Conservation (phyloP, 106 monocot species). For the Acanthochlamys bracteata region DNA sequence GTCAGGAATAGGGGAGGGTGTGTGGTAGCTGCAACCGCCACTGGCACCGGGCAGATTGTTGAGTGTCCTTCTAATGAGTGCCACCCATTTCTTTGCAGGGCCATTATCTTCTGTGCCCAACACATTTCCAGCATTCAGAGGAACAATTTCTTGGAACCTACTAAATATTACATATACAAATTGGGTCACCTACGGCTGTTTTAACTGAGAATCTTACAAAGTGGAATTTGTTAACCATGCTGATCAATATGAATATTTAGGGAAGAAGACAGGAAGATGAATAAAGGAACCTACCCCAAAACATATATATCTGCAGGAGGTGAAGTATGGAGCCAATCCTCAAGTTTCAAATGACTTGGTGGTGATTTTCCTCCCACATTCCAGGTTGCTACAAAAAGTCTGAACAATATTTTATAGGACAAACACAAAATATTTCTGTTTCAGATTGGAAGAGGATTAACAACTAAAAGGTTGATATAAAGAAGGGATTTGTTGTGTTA, state of each 20-base stretch:
- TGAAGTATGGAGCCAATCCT: constrained; percentile 76
- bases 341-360: constrained; percentile 48
- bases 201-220: too few species aligned
- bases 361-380: constrained; percentile 87
- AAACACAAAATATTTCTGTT: background rate
- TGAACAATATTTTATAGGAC: constrained; percentile 11
- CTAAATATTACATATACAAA: background rate
- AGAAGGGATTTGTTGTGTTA: background rate
- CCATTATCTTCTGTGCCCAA: constrained; percentile 68
- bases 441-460: background rate
- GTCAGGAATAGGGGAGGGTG: constrained; percentile 43
- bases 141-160: constrained; percentile 90
- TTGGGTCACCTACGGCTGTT: too few species aligned
- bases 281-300: constrained; percentile 34
- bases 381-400: constrained; percentile 83
- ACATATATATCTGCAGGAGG: constrained; percentile 83
- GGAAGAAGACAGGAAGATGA: background rate
- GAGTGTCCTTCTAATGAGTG: constrained; percentile 50
- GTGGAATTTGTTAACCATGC: too few species aligned
- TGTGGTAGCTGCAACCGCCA: constrained; percentile 28
- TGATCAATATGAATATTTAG: too few species aligned
- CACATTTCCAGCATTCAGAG: constrained; percentile 85
- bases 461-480: background rate
- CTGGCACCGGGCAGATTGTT: constrained; percentile 44
- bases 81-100: constrained; percentile 74